Percentiles rank a stretch among this genome's conserved stretches.
These are phyloP conservation scores for Nematocida sp. DNA, from an alignment of 371 early-diverging fungal species.

Conservation along the genomic window DNA sequence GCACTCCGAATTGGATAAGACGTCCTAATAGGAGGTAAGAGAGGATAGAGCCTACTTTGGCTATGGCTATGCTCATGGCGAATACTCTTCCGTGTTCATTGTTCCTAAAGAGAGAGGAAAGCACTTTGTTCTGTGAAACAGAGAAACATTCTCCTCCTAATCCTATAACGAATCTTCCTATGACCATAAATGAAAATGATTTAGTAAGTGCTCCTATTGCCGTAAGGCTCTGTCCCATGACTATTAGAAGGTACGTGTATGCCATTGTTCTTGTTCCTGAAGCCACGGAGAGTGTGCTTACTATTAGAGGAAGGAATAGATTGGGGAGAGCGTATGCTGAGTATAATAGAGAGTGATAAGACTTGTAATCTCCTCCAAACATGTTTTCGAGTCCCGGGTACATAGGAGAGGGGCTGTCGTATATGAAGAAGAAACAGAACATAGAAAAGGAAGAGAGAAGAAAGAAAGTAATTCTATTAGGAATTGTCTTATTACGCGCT, in stretches of 20 bases:
- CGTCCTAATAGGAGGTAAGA: conserved; percentile 68
- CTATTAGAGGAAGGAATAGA: conserved; percentile 71
- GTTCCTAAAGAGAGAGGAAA: conserved; percentile 68
- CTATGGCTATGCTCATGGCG: conserved; percentile 69
- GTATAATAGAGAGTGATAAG: conserved; percentile 70
- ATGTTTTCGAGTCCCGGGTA: conserved; percentile 68
- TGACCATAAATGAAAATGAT: conserved; percentile 68
- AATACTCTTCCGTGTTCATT: conserved; percentile 70
- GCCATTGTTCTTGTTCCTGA: conserved; percentile 66
- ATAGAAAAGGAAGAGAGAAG: conserved; percentile 50
- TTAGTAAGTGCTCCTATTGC: conserved; percentile 67
- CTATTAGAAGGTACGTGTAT: conserved; percentile 68
- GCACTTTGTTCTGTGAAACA: conserved; percentile 70
- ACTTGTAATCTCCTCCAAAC: conserved; percentile 62
- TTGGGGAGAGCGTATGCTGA: conserved; percentile 72
- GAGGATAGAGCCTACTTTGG: conserved; percentile 70
- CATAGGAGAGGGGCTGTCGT: conserved; percentile 71
- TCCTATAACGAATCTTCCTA: conserved; percentile 71
- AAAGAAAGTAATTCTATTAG: conserved; percentile 10
- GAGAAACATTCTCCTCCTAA: conserved; percentile 73
- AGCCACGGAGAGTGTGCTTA: conserved; percentile 68
- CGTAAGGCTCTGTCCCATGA: conserved; percentile 70
- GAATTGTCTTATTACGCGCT: neutral
- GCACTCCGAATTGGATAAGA: conserved; percentile 59
- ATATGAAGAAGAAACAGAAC: conserved; percentile 70